Percentiles rank a stretch among this genome's conserved stretches.
Evolutionary conservation across 177 flowering plant species (phyloP).

Genomic region (Vitis hybrid): DNA sequence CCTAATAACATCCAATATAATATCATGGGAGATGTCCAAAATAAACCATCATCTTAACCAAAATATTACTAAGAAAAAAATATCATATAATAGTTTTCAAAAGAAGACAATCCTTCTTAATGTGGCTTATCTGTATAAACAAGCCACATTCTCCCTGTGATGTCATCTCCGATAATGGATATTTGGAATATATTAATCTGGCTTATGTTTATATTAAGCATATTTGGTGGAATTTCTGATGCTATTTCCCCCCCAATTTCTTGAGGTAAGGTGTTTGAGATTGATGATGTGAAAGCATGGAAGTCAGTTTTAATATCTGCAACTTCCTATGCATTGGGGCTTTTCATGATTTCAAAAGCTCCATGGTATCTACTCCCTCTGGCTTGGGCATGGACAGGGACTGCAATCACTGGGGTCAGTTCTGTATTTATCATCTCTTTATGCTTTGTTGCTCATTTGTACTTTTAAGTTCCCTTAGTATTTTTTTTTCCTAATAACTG

Average conservation of each 20-base stretch:
- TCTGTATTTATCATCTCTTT: background rate
- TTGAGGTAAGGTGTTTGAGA: conserved; percentile 74
- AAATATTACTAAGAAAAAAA: too few species aligned
- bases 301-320: conserved; percentile 68
- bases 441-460: background rate
- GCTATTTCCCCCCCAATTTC: background rate
- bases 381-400: conserved; percentile 99
- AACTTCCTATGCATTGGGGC: conserved; percentile 76
- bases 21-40: too few species aligned
- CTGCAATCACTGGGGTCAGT: conserved; percentile 93
- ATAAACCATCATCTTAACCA: too few species aligned
- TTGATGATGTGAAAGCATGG: conserved; percentile 85
- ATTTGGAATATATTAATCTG: too few species aligned
- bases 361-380: conserved; percentile 99
- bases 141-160: too few species aligned
- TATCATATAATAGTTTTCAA: too few species aligned
- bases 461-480: background rate
- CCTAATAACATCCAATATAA: too few species aligned
- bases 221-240: background rate
- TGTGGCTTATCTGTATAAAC: too few species aligned
- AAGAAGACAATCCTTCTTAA: too few species aligned
- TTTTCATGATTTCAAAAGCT: conserved; percentile 77
- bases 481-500: background rate
- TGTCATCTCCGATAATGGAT: too few species aligned
- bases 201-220: background rate